Evolutionary conservation across 176 grass and related monocot genomes (phyloP), one percentile per base, ranked within the genome.

Genomic region (Bolboschoenus planiculmis): DNA sequence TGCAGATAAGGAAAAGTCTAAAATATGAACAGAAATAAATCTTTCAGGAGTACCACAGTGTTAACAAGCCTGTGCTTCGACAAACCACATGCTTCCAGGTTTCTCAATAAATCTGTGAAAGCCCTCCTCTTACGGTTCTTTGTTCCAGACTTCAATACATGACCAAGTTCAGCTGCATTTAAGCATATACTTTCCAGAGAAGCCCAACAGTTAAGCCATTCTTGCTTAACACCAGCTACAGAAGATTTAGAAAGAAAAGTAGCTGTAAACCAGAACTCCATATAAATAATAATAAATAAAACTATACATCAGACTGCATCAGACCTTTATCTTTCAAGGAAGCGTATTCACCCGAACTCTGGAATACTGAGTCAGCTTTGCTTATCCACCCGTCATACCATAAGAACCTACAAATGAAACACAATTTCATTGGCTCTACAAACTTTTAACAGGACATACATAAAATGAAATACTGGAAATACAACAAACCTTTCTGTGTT

Each of bases 51-150:
- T 91, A 97, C 95, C 92, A 87, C 87, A 68, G 86, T 57, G 78
- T 70, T 65, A 33, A 92, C 55, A 85, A 83, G 60, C 79, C 81
- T 91, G 85, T 97, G 95, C 83, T 92, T 97, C 72, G 89, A 90
- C 86, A 97, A 80, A 68, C 92, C 95, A 70, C 92, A 92, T 81
- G 89, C 88, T 87, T 94, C 92, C 10, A 97, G 90, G 81, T 78
- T 83, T 85, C 91, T 97, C 68, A 97, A 90, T 56, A 97, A 86
- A 91, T 78, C 87, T 20, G 88, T 85, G 59, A 97, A 65, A 39
- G 90, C 90, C 62, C 87, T 88, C 78, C 88, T 97, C 84, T 97
- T 97, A 85, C 88, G 90, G 72, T 92, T 97, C 87, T 94, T 97
- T 86, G 90, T 92, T 61, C 90, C 90, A 86, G 86, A 83, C 57